Percentiles rank a stretch among this genome's conserved stretches.
Evolutionary conservation across 75 land plant genomes (phyloP).

Genomic region (Pinus taeda): DNA sequence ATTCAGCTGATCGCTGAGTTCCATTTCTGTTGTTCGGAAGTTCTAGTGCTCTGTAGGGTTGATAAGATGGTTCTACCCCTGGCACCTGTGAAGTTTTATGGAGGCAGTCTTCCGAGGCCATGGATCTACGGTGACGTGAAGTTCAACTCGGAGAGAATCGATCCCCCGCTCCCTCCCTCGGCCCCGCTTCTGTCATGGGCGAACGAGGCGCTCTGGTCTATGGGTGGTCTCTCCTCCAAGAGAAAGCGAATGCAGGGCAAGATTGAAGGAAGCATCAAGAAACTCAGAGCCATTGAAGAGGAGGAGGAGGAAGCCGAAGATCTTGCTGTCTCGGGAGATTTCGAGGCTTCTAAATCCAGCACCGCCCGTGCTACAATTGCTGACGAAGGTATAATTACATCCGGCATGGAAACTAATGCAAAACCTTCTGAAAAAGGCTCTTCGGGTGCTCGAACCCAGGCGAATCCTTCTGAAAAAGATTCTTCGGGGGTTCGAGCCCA

Average conservation of each 20-base stretch:
- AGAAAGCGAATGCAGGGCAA: conserved; percentile 76
- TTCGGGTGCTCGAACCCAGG: neutral
- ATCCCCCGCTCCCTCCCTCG: conserved; percentile 65
- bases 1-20: neutral
- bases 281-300: conserved; percentile 43
- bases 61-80: neutral
- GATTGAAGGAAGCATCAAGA: conserved; percentile 72
- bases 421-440: neutral
- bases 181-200: conserved; percentile 83
- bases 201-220: conserved; percentile 78
- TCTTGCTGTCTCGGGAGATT: neutral
- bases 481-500: neutral
- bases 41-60: no score
- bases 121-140: conserved; percentile 57
- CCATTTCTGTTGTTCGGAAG: neutral
- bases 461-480: no score
- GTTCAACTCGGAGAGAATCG: conserved; percentile 51
- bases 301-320: conserved; percentile 12
- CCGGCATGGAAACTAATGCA: neutral
- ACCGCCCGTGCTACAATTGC: neutral
- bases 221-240: conserved; percentile 76
- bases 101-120: conserved; percentile 83
- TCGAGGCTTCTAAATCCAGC: neutral
- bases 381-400: neutral
- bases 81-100: conserved; percentile 64